These are phyloP conservation scores for Talaromyces stipitatus DNA, from an alignment of 495 filamentous ascomycete species.

Conservation along the genomic window DNA sequence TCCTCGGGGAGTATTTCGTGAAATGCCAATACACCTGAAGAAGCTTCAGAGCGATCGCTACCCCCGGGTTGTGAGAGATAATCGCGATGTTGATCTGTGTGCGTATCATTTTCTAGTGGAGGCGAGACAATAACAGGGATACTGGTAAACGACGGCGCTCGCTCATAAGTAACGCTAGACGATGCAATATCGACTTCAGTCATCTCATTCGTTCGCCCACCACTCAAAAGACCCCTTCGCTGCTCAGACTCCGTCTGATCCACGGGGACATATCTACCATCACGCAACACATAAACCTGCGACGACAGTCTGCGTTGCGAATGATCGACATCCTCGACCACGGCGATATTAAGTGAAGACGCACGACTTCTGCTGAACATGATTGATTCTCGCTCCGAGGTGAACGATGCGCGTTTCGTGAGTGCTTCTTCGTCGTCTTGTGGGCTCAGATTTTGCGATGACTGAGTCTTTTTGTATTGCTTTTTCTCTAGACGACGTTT, in stretches of 20 bases:
- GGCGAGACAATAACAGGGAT: constrained; percentile 4
- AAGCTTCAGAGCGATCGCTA: background rate
- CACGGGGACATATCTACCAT: background rate
- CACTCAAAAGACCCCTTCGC: background rate
- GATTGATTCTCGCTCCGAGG: constrained; percentile 19
- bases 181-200: background rate
- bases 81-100: background rate
- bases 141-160: background rate
- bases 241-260: background rate
- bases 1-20: background rate
- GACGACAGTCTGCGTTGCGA: constrained; percentile 1
- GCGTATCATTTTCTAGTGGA: background rate
- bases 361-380: constrained; percentile 21
- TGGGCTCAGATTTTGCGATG: background rate
- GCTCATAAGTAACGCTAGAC: background rate
- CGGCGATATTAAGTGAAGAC: constrained; percentile 16
- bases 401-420: constrained; percentile 3
- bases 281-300: constrained; percentile 1
- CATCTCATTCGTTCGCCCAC: background rate
- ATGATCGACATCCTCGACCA: constrained; percentile 11
- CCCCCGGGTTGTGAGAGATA: background rate
- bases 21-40: background rate
- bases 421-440: constrained; percentile 1
- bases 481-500: background rate
- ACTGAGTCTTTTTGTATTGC: background rate